Percentiles rank a stretch among this genome's conserved stretches.
phyloP scores from a whole-genome alignment of 2,329 filamentous ascomycete genomes.

The Colletotrichum sublineola region DNA sequence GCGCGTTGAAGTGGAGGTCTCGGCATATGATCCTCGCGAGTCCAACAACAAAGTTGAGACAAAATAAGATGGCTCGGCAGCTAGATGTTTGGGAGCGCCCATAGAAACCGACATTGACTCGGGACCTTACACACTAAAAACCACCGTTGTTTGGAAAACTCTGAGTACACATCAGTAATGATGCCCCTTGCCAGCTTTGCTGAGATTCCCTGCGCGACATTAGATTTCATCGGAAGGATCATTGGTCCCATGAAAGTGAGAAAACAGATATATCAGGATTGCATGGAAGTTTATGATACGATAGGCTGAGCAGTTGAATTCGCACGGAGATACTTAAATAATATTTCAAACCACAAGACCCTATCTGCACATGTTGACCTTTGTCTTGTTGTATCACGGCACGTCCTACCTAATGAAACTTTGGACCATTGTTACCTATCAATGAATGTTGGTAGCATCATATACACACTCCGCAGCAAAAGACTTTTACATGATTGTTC shows the following conservation, averaged over 20 bases:
- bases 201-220: background rate
- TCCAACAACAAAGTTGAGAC: background rate
- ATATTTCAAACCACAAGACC: too few relatives aligned
- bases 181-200: background rate
- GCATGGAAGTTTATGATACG: background rate
- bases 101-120: background rate
- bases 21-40: conserved; percentile 45
- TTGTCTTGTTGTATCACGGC: background rate
- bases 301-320: background rate
- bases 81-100: too few relatives aligned
- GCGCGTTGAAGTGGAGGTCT: conserved; percentile 62
- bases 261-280: background rate
- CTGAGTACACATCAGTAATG: background rate
- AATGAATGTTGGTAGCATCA: background rate
- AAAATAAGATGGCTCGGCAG: background rate
- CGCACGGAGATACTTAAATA: background rate
- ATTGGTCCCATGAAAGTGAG: background rate
- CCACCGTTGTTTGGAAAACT: background rate
- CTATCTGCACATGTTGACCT: background rate
- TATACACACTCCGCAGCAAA: too few relatives aligned
- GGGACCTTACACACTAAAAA: background rate
- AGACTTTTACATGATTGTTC: too few relatives aligned
- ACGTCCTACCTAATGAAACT: too few relatives aligned
- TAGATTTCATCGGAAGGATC: too few relatives aligned
- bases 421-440: background rate